Conservation (phyloP, 2,329 filamentous ascomycete species). For the Fusarium sp. region DNA sequence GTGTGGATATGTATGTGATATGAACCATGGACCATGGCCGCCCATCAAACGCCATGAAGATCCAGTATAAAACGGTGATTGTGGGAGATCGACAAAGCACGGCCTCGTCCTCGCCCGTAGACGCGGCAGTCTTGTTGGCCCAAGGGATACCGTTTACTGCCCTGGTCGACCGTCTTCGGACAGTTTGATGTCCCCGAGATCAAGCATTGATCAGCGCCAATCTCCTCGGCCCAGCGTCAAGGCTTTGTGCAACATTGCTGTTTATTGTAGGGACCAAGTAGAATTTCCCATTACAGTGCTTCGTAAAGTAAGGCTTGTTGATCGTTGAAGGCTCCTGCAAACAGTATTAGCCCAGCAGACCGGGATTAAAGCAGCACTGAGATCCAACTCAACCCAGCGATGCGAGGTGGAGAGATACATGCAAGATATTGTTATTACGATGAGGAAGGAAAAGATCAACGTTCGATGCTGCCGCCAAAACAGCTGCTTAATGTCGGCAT, state of each 20-base stretch:
- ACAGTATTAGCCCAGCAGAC: not conserved
- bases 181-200: not conserved
- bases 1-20: conserved; percentile 18
- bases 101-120: conserved; percentile 5
- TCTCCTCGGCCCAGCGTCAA: not conserved
- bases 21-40: not conserved
- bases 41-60: conserved; percentile 14
- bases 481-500: conserved; percentile 4
- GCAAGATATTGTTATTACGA: not conserved
- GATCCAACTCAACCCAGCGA: not conserved
- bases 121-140: conserved; percentile 12
- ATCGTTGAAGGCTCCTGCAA: not conserved
- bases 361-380: conserved; percentile 7
- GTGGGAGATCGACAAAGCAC: conserved; percentile 15
- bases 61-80: conserved; percentile 19
- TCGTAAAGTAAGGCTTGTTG: conserved; percentile 3
- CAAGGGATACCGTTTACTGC: not conserved
- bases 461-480: not conserved
- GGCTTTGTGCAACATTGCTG: conserved; percentile 1
- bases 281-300: not conserved
- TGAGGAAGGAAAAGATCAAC: conserved; percentile 4
- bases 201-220: conserved; percentile 5
- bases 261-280: not conserved
- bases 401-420: conserved; percentile 3
- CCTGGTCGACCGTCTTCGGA: not conserved